Evolutionary conservation across 352 stramenopile genomes (phyloP).

Genomic region (Phytophthora idaei): DNA sequence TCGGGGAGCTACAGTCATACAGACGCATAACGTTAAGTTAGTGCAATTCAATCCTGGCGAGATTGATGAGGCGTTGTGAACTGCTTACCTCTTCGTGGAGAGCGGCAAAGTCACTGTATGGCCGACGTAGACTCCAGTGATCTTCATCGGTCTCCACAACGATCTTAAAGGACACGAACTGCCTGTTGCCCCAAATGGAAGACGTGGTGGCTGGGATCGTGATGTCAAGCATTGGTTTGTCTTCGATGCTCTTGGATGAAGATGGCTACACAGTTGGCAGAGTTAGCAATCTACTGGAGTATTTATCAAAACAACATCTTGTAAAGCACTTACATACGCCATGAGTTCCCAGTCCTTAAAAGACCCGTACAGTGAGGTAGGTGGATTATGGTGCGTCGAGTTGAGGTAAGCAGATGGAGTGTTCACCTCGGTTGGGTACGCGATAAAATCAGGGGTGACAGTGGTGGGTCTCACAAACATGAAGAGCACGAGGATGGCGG

Average conservation of each 20-base stretch:
- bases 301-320: not conserved
- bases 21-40: conserved; percentile 1
- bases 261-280: conserved; percentile 20
- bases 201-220: conserved; percentile 73
- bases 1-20: conserved; percentile 40
- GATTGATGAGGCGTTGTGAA: not conserved
- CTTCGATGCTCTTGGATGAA: conserved; percentile 25
- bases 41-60: not conserved
- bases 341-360: conserved; percentile 52
- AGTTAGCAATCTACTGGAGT: not conserved
- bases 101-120: conserved; percentile 69
- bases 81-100: conserved; percentile 55
- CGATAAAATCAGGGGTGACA: conserved; percentile 57
- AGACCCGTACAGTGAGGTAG: conserved; percentile 59
- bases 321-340: conserved; percentile 17
- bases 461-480: conserved; percentile 55
- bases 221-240: conserved; percentile 46
- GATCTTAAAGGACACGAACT: conserved; percentile 81
- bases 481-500: conserved; percentile 52
- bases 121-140: conserved; percentile 63
- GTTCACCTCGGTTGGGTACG: conserved; percentile 46
- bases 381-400: conserved; percentile 45
- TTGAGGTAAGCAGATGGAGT: conserved; percentile 70
- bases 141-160: conserved; percentile 76
- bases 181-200: conserved; percentile 73